Evolutionary conservation across 192 early-diverging fungal species (phyloP), one percentile per base, ranked within the genome.

Genomic region (Coemansia sp.): DNA sequence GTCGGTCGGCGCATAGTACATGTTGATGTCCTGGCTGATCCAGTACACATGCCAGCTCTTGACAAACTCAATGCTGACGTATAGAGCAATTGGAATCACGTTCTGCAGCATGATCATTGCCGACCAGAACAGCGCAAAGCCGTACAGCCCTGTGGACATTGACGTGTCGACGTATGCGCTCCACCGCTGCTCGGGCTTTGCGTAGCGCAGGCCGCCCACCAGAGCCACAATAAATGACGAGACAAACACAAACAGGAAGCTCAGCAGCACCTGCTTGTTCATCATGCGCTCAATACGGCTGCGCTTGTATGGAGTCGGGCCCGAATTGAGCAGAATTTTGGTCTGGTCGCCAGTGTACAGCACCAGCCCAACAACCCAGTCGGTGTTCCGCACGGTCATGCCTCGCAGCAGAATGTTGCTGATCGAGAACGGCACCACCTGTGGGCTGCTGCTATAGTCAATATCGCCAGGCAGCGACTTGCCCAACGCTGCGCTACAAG

Each of bases 61-160:
- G 52, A 93, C 89, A 60, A 97, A 83, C 76, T 97, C 95, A 24
- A 97, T 89, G 24, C 91, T 93, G 55, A 98, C 91, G 70, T 96
- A 97, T 3, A 98, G 79, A 0, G 94, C 93, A 50, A 98, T 97
- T 1, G 97, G 97, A 50, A 98, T 96, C 61, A 97, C 89, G 69
- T 95, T 93, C 69, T 97, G 95, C 63, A 96, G 93, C 59, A 95
- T 91, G 64, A 98, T 96, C 85, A 97, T 80, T 57, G 87, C 85
- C 56, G 86, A 86, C 89, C 82, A 80, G 56, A 84, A 82, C 66
- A 74, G 58, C 22, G 70, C 71, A 62, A 83, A 75, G 4, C 73
- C 76, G 41, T 76, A 79, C n/a, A 58, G 23, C 49, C 69, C 75
- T 22, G 56, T 64, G 19, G 21, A 25, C 70, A 72, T 71, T 6